Evolutionary conservation across 108 stramenopile species (phyloP), one percentile per base, ranked within the genome.

Genomic region (Nitzschia inconspicua): DNA sequence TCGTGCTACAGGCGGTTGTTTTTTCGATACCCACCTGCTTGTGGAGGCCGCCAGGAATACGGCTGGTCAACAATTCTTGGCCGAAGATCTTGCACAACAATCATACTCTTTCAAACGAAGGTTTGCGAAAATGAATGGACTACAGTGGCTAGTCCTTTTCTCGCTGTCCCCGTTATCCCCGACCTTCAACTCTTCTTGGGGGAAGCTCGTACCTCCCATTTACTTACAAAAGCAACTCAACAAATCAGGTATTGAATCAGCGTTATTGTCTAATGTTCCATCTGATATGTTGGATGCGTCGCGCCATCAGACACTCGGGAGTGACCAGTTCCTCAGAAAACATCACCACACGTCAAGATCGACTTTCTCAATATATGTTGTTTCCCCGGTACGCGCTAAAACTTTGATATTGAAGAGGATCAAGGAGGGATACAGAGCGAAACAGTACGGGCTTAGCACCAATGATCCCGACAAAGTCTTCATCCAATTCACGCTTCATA

Each of bases 131-230:
- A 80, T 82, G 26, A 91, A 91, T 73, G 86, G 84, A 11, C 49
- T 91, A 1, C 90, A 91, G 49, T 86, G 78, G 82, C 77, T 83
- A 29, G 74, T 63, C 23, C 39, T 91, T 9, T 91, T 86, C 51
- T 75, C 71, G 22, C 11, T 88, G 34, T 88, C 86, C 14, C 85
- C 86, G 13, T 63, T 85, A 4, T 75, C 86, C 34, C 84, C 77
- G 0, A 60, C 68, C 11, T 50, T 51, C 48, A 40, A 68, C 50
- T 28, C 60, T 16, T 36, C 42, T 14, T 65, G 57, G 60, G 74
- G 64, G 20, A 68, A 65, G 24, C 40, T 72, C 13, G 47, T 54
- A 24, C 70, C 79, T 11, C 79, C 79, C 14, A 26, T 29, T 4
- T 72, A 66, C 36, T 35, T 80, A 32, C 73, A 53, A 46, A 51